phyloP scores from a whole-genome alignment of 805 yeast species.

The Candida caryicola region DNA sequence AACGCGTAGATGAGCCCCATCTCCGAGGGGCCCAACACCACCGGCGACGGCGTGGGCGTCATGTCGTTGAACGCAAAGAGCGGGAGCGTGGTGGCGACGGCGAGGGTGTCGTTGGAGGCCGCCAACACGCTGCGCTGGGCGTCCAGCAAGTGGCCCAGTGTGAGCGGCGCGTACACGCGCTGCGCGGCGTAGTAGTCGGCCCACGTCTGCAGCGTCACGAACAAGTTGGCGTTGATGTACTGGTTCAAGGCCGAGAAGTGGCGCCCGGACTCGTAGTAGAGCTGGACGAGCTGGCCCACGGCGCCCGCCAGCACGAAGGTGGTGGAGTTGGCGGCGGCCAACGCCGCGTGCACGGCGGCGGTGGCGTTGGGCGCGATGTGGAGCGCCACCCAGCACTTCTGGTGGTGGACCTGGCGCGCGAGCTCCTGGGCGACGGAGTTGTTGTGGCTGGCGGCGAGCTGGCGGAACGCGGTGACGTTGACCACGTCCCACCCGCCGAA shows the following conservation, averaged over 20 bases:
- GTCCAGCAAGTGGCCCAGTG: slow-evolving; percentile 12
- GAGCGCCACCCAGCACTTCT: slow-evolving; percentile 30
- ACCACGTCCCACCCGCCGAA: slow-evolving; percentile 20
- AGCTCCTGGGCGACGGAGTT: slow-evolving; percentile 19
- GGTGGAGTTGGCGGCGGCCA: slow-evolving; percentile 10
- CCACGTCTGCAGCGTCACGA: slow-evolving; percentile 20
- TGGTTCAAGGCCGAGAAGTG: slow-evolving; percentile 31
- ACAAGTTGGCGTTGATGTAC: slow-evolving; percentile 31
- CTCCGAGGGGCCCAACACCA: slow-evolving; percentile 31
- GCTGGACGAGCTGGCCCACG: slow-evolving; percentile 17
- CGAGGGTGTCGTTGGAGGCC: slow-evolving; percentile 15
- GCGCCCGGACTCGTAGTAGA: slow-evolving; percentile 27
- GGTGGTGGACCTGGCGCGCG: slow-evolving; percentile 21
- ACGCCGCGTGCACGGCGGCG: slow-evolving; percentile 17
- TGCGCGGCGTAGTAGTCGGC: slow-evolving; percentile 17
- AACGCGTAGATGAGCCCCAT: slow-evolving; percentile 32
- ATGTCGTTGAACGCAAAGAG: slow-evolving; percentile 19
- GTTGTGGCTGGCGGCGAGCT: slow-evolving; percentile 17
- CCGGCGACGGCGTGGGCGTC: slow-evolving; percentile 19
- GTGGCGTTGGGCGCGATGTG: slow-evolving; percentile 27
- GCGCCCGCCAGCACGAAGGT: slow-evolving; percentile 8
- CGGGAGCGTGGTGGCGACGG: slow-evolving; percentile 21
- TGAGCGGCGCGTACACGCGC: slow-evolving; percentile 16
- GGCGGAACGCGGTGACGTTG: slow-evolving; percentile 12
- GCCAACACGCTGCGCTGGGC: slow-evolving; percentile 12